Base-by-base conservation (phyloP, 1,284 basidiomycete species). In the Agaricales sp. region DNA sequence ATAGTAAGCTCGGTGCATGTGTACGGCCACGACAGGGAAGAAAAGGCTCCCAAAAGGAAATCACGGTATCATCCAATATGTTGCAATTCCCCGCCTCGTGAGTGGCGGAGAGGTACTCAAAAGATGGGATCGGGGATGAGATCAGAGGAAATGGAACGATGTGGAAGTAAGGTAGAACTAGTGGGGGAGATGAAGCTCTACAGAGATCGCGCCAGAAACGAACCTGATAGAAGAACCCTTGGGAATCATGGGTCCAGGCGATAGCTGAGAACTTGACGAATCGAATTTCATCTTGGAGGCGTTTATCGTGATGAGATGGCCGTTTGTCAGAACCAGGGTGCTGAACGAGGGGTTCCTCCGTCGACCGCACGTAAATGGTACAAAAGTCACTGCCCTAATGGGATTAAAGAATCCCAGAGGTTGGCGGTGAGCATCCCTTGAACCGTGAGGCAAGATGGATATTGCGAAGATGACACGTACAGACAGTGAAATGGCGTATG, bases 201-300 rank as follows among this genome's bases (percentile, higher is more conserved):
- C 26, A 41, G 18, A 4, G 39, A 41, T 18, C 8, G 18, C 18
- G 30, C 55, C 20, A 21, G 22, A 48, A 21, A 53, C 59, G 43
- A 54, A 83, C 84, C 69, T 88, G 85, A 62, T 91, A 91, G 66
- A 89, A 87, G 63, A 91, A 89, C 1, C 87, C 87, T 54, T 79
- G 80, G 50, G 78, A 82, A 61, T 90, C 86, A 50, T 79, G 75
- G 4, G 80, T 79, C 88, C 88, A 91, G 24, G 69, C 67, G 46
- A 89, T 73, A 8, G 65, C 63, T 0, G 81, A 82, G 64, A 88
- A 90, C 61, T 91, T 91, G 56, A 87, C 83, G 59, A 77, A 84
- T 49, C 78, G 73, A 51, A 91, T 66, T 54, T 81, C 80, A 45
- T 91, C 87, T 4, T 66, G 52, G 45, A 88, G 71, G 43, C 80